These are phyloP conservation scores for Miscanthus lutarioriparius DNA, from an alignment of 176 grass and related monocot genomes.

Conservation along the genomic window DNA sequence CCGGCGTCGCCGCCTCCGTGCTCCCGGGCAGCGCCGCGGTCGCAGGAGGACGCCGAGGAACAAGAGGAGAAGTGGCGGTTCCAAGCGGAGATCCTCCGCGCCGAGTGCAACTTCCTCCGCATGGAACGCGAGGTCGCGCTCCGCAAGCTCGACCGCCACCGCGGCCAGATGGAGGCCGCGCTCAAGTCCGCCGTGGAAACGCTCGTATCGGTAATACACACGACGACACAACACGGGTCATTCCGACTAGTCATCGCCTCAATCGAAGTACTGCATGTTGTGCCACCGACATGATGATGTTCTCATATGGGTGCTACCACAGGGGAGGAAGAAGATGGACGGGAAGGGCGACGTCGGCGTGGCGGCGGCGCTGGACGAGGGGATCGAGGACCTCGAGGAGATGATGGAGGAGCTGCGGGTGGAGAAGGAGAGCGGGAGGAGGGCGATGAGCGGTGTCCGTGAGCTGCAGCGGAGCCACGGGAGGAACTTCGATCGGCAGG, in stretches of 20 bases:
- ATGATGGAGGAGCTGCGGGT: constrained; percentile 63
- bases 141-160: constrained; percentile 77
- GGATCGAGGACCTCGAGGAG: constrained; percentile 76
- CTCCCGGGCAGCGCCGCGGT: background rate
- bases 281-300: background rate
- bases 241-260: background rate
- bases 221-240: background rate
- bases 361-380: constrained; percentile 52
- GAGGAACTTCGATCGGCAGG: constrained; percentile 88
- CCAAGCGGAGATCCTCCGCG: constrained; percentile 92
- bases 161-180: constrained; percentile 60
- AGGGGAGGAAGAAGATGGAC: constrained; percentile 90
- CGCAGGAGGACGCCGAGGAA: constrained; percentile 22
- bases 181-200: constrained; percentile 80
- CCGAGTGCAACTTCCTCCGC: constrained; percentile 91
- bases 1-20: constrained; percentile 38
- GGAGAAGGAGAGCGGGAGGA: constrained; percentile 62
- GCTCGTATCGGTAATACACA: constrained; percentile 55
- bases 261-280: background rate
- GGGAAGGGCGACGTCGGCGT: constrained; percentile 34
- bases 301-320: background rate
- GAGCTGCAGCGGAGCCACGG: constrained; percentile 56
- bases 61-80: constrained; percentile 83
- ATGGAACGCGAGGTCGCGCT: constrained; percentile 86
- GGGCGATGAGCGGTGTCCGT: constrained; percentile 18